phyloP scores from a whole-genome alignment of 2,329 filamentous ascomycete species.

The Fusarium stilboides region DNA sequence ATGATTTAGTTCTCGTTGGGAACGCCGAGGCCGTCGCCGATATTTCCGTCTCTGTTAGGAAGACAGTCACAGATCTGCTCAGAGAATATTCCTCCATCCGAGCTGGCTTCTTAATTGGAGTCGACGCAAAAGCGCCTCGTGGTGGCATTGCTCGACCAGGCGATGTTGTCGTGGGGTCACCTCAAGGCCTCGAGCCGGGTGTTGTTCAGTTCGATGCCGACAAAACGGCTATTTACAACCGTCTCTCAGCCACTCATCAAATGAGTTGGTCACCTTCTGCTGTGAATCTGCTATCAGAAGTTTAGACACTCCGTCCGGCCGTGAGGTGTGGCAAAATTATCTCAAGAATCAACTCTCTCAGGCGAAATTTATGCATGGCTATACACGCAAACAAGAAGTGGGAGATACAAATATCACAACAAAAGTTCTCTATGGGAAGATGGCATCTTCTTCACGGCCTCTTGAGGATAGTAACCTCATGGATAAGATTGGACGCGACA shows the following conservation, averaged over 20 bases:
- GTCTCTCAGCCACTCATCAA: not conserved
- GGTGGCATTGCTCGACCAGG: not conserved
- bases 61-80: not conserved
- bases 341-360: not conserved
- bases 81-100: accelerated
- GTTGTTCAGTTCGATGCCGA: not conserved
- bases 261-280: accelerated
- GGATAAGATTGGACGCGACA: accelerated
- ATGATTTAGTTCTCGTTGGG: not conserved
- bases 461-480: accelerated
- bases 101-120: slow-evolving; percentile 7
- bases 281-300: accelerated
- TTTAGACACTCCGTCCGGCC: accelerated
- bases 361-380: too few species aligned
- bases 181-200: not conserved
- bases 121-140: accelerated
- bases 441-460: not conserved
- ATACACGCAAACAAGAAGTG: not conserved
- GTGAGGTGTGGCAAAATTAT: not conserved
- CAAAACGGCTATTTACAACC: accelerated
- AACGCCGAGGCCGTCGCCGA: accelerated
- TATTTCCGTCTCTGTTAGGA: accelerated
- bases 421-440: not conserved
- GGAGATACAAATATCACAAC: not conserved
- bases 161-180: slow-evolving; percentile 5